Percentiles rank a stretch among this genome's conserved stretches.
These are phyloP conservation scores for Biscogniauxia marginata DNA, from an alignment of 2,329 filamentous ascomycete genomes.

Conservation along the genomic window DNA sequence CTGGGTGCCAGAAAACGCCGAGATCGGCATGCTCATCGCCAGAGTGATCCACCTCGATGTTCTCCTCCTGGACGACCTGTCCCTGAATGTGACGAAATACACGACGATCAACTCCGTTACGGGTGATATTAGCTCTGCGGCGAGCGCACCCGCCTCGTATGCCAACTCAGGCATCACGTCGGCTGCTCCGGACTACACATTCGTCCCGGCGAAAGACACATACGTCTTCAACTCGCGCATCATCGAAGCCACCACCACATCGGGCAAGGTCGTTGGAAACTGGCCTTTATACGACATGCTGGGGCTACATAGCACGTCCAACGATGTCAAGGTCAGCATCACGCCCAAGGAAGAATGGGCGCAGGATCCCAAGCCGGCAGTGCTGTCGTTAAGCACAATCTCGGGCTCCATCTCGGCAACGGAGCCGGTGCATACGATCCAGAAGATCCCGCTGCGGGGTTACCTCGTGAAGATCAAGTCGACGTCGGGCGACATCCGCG, in stretches of 20 bases:
- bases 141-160: constrained; percentile 23
- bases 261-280: constrained; percentile 45
- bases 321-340: constrained; percentile 41
- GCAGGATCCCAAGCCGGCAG: constrained; percentile 37
- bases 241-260: constrained; percentile 42
- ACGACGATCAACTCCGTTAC: constrained; percentile 36
- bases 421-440: constrained; percentile 38
- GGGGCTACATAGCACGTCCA: constrained; percentile 43
- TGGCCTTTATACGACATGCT: constrained; percentile 53
- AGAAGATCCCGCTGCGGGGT: constrained; percentile 43
- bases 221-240: constrained; percentile 44
- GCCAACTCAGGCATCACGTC: constrained; percentile 10
- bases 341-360: constrained; percentile 39
- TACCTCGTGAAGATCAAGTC: constrained; percentile 46
- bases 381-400: constrained; percentile 40
- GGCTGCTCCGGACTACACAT: constrained; percentile 19
- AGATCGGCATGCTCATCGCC: constrained; percentile 39
- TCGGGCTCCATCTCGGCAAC: constrained; percentile 44
- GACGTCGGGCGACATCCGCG: constrained; percentile 43
- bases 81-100: constrained; percentile 34
- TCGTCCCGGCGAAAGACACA: constrained; percentile 29
- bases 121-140: constrained; percentile 40
- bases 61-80: constrained; percentile 39
- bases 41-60: constrained; percentile 36
- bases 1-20: constrained; percentile 42